Evolutionary conservation across 495 filamentous ascomycete species (phyloP).

Genomic region (Xylaria curta): DNA sequence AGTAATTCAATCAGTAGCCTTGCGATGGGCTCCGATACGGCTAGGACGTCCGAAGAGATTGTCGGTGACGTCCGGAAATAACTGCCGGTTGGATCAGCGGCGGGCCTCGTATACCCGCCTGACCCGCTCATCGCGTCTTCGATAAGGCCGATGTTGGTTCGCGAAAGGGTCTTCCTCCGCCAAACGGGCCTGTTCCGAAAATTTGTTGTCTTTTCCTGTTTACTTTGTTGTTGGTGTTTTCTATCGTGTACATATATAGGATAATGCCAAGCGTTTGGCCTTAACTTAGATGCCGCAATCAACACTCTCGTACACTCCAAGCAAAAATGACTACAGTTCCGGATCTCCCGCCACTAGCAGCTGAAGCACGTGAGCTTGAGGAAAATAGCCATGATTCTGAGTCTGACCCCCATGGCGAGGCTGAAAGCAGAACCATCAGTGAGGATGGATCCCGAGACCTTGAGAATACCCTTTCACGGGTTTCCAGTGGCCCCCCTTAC

Average conservation of each 20-base stretch:
- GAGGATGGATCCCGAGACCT: conserved; percentile 32
- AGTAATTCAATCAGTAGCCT: not conserved
- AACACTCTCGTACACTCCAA: not conserved
- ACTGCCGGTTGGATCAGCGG: conserved; percentile 15
- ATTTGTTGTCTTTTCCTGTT: not conserved
- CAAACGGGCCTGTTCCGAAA: not conserved
- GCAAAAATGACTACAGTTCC: not conserved
- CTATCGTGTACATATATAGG: not conserved
- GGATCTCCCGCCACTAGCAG: not conserved
- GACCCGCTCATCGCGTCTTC: conserved; percentile 18
- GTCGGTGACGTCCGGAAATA: conserved; percentile 14
- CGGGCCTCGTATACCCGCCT: conserved; percentile 5
- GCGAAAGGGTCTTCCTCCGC: not conserved
- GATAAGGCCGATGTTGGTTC: conserved; percentile 5
- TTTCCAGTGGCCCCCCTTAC: conserved; percentile 54
- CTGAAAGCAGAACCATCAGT: not conserved
- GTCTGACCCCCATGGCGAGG: not conserved
- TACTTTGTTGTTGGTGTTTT: not conserved
- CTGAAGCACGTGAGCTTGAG: not conserved
- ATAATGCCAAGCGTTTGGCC: not conserved
- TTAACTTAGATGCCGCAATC: not conserved
- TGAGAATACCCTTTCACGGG: conserved; percentile 38
- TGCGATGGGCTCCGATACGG: conserved; percentile 13
- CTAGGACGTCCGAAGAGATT: not conserved
- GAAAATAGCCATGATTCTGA: conserved; percentile 10